Evolutionary conservation across 2,329 filamentous ascomycete genomes (phyloP).

Genomic region (Penicillium glabrum): DNA sequence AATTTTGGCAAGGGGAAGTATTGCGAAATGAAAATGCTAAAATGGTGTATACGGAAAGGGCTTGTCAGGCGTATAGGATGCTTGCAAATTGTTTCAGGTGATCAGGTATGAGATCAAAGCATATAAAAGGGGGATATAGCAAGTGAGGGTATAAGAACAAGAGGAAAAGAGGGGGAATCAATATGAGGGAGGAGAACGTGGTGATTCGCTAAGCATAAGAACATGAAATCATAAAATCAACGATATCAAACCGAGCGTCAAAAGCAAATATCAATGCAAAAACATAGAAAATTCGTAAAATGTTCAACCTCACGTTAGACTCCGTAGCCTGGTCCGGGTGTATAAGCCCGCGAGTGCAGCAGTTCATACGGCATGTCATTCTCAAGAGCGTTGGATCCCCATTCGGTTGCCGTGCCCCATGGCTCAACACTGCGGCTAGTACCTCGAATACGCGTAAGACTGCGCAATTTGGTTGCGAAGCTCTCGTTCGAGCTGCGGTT

Average conservation of each 20-base stretch:
- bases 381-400: conserved; percentile 13
- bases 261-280: background rate
- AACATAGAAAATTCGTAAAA: background rate
- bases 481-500: conserved; percentile 59
- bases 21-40: background rate
- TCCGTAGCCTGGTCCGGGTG: conserved; percentile 5
- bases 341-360: conserved; percentile 19
- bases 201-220: conserved; percentile 15
- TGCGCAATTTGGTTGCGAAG: conserved; percentile 54
- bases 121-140: background rate
- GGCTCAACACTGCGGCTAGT: conserved; percentile 49
- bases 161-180: conserved; percentile 1
- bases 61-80: background rate
- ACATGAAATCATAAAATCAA: conserved; percentile 2
- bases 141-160: conserved; percentile 14
- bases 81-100: background rate
- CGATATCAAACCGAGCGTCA: background rate
- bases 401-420: conserved; percentile 14
- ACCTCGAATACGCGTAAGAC: conserved; percentile 59
- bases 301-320: conserved; percentile 1
- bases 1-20: conserved; percentile 9
- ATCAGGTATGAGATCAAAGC: conserved; percentile 1
- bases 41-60: background rate
- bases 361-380: conserved; percentile 28
- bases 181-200: background rate